Base-by-base conservation (phyloP, 2,329 filamentous ascomycete species). In the Phaeomoniella chlamydospora region DNA sequence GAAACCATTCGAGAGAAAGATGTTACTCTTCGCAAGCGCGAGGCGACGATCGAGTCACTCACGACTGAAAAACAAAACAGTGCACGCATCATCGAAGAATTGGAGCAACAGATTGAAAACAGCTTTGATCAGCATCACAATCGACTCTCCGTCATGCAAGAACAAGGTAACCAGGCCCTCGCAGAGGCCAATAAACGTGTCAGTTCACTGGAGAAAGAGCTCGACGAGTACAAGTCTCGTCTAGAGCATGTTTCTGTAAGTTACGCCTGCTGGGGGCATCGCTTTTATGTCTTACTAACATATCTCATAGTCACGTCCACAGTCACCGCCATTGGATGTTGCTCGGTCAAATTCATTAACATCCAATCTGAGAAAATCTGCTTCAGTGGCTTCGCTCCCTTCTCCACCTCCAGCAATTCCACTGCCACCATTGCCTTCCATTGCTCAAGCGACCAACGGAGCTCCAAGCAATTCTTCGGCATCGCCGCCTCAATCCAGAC, bases 51-150 rank as follows among this genome's bases (percentile, higher is more conserved):
- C 15, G 65, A 70, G 42, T 63, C 63, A 43, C 62, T 76, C 38
- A 64, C 60, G 15, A 62, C 65, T 12, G 73, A 74, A 60, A 93
- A 92, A 66, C 79, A 85, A 64, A 94, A 93, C 69, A 92, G 90
- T 57, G 81, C 83, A 30, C 77, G 85, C 15, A 67, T 98, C 10
- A 84, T 98, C 5, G 85, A 96, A 55, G 88, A 98, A 59, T 76
- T 98, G 4, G 90, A 98, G 58, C 88, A 96, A 49, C 90, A 98
- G 57, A 75, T 98, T 37, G 87, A 88, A 52, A 84, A 72, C 54
- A 94, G 90, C 61, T 98, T 86, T 58, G 90, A 98, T 51, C 83
- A 94, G 54, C 86, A 88, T 41, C 84, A 94, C 56, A 93, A 94
- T 61, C 77, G 88, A 37, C 64, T 96, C 36, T 94, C 87, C 36